Evolutionary conservation across 148 eudicot species (phyloP).

Genomic region (Rhododendron williamsianum): DNA sequence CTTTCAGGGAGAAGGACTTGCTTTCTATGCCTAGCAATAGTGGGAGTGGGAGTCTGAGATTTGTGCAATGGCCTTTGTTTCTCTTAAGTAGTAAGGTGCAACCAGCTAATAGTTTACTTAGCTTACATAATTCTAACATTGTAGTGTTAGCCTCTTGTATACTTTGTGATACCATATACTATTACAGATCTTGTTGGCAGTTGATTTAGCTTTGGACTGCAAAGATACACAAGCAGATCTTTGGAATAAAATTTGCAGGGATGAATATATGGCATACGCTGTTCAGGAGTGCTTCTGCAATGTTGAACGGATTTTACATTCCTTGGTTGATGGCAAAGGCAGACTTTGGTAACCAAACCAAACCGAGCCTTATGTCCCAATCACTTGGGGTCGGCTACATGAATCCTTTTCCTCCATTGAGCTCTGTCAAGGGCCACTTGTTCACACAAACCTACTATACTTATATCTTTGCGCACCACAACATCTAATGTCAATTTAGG

Average conservation of each 20-base stretch:
- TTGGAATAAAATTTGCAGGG: conserved; percentile 81
- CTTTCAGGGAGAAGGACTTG: conserved; percentile 82
- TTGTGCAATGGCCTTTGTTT: too few species aligned
- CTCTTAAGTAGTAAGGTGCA: conserved; percentile 37
- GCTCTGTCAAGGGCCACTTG: too few species aligned
- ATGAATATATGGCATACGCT: conserved; percentile 96
- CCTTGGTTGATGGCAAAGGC: conserved; percentile 83
- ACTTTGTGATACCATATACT: conserved; percentile 4
- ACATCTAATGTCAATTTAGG: too few species aligned
- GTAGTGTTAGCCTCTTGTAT: not conserved
- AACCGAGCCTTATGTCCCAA: too few species aligned
- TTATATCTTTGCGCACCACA: too few species aligned
- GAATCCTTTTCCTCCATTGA: too few species aligned
- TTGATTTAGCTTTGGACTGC: conserved; percentile 96
- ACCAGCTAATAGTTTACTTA: not conserved
- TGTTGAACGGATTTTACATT: conserved; percentile 65
- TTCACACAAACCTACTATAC: too few species aligned
- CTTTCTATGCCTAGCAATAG: conserved; percentile 93
- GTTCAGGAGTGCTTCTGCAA: conserved; percentile 92
- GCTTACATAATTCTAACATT: not conserved
- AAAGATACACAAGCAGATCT: conserved; percentile 87
- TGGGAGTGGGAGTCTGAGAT: conserved; percentile 46
- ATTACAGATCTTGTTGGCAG: conserved; percentile 78
- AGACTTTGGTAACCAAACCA: conserved; percentile 51
- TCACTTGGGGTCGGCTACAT: too few species aligned